Conservation (phyloP, 2,329 filamentous ascomycete genomes). For the Aureobasidium sp. region DNA sequence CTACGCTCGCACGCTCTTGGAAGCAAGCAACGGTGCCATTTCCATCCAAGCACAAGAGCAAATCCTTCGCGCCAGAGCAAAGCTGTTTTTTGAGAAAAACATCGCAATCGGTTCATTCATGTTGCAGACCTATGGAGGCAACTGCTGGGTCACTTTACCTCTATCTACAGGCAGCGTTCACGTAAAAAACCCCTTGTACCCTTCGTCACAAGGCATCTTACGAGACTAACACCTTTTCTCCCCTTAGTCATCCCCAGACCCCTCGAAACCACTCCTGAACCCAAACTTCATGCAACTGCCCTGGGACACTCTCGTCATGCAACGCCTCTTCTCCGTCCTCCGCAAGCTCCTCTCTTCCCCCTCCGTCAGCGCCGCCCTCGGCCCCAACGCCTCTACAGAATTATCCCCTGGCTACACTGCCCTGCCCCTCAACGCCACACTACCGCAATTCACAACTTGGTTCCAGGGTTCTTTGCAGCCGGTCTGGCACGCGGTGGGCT, state of each 20-base stretch:
- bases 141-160: constrained; percentile 28
- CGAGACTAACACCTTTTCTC: background rate
- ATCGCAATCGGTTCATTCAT: constrained; percentile 41
- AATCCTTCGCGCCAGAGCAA: constrained; percentile 38
- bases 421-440: background rate
- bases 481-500: background rate
- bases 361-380: constrained; percentile 1
- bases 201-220: too few species aligned
- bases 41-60: constrained; percentile 25
- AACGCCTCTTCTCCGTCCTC: constrained; percentile 23
- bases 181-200: background rate
- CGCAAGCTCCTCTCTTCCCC: constrained; percentile 18
- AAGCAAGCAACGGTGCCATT: constrained; percentile 18
- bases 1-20: constrained; percentile 21
- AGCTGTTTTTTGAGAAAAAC: constrained; percentile 37
- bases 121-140: constrained; percentile 26
- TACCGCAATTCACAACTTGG: constrained; percentile 11
- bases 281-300: constrained; percentile 33
- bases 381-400: constrained; percentile 24
- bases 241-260: constrained; percentile 19
- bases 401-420: constrained; percentile 16
- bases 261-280: constrained; percentile 29
- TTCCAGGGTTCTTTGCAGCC: background rate
- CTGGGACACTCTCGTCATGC: constrained; percentile 26
- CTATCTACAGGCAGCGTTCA: constrained; percentile 28